Evolutionary conservation across 371 early-diverging fungal species (phyloP), one percentile per base, ranked within the genome.

Genomic region (Mortierella sp.): DNA sequence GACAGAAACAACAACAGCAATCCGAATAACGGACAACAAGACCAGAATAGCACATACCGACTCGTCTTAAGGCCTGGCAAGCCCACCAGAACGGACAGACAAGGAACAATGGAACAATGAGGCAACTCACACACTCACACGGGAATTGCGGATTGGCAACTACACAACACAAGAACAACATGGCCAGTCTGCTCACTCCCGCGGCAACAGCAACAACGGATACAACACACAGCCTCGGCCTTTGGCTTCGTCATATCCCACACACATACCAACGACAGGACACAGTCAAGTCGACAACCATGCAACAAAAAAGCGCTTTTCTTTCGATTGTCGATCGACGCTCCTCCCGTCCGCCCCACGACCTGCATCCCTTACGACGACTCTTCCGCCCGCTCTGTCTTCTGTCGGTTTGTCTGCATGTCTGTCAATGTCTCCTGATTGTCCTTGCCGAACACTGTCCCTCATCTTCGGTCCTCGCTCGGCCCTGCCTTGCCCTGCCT

Each of bases 161-260:
- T 37, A 40, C 59, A 67, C 34, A 19, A 14, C 34, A 31, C 61
- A 61, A 31, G 28, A 67, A 34, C 67, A 67, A 67, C 67, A 40
- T 37, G 50, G 64, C 37, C 64, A 21, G 37, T 28, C 28, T 31
- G 3, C 64, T 37, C 24, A 37, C 4, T 40, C 67, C 43, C 43
- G 67, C 40, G 67, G 67, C 40, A 40, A 40, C n/a, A 54, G 16
- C 13, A 50, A 46, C 46, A 3, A 13, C 46, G 13, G 16, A 11
- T 14, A 50, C 10, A 54, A n/a, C 37, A 67, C 67, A 40, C 67
- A 67, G 67, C 67, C 67, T 67, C 67, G 40, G 40, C 67, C 67
- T 37, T 40, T 37, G 6, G 40, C 21, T 40, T 9, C 40, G 3
- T 21, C 16, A n/a, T 54, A 40, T 67, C 2, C 40, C 67, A 37